A percentile compares a stretch with the other conserved stretches of the same genome.
These are phyloP conservation scores for Mycena epipterygia DNA, from an alignment of 768 basidiomycete genomes.

Conservation along the genomic window DNA sequence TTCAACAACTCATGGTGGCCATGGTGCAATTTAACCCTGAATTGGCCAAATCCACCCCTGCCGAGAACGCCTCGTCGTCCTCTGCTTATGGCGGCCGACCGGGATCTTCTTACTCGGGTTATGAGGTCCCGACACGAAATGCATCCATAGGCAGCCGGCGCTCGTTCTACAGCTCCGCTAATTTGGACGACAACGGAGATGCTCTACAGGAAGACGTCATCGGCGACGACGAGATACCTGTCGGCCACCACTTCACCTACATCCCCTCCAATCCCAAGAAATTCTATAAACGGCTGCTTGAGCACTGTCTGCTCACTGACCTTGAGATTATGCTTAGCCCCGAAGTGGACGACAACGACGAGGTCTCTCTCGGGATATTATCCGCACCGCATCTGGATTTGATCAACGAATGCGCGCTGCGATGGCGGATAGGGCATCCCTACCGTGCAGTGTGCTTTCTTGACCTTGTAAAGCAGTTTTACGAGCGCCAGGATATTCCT, in stretches of 20 bases:
- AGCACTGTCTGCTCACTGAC: slow-evolving; percentile 86
- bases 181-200: slow-evolving; percentile 50
- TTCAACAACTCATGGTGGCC: slow-evolving; percentile 90
- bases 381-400: slow-evolving; percentile 84
- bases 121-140: slow-evolving; percentile 61
- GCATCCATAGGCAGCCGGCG: slow-evolving; percentile 77
- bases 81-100: slow-evolving; percentile 65
- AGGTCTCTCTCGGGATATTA: slow-evolving; percentile 94
- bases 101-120: slow-evolving; percentile 66
- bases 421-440: slow-evolving; percentile 90
- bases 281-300: slow-evolving; percentile 88
- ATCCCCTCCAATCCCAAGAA: slow-evolving; percentile 91
- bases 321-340: slow-evolving; percentile 91
- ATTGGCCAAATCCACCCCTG: slow-evolving; percentile 82
- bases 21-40: slow-evolving; percentile 91
- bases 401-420: slow-evolving; percentile 87
- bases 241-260: slow-evolving; percentile 86
- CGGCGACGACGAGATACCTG: slow-evolving; percentile 78
- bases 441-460: slow-evolving; percentile 87
- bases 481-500: slow-evolving; percentile 91
- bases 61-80: slow-evolving; percentile 62
- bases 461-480: slow-evolving; percentile 88
- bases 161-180: slow-evolving; percentile 61
- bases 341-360: slow-evolving; percentile 93
- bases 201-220: slow-evolving; percentile 56